phyloP scores from a whole-genome alignment of 495 filamentous ascomycete species.

The Xylaria castorea region DNA sequence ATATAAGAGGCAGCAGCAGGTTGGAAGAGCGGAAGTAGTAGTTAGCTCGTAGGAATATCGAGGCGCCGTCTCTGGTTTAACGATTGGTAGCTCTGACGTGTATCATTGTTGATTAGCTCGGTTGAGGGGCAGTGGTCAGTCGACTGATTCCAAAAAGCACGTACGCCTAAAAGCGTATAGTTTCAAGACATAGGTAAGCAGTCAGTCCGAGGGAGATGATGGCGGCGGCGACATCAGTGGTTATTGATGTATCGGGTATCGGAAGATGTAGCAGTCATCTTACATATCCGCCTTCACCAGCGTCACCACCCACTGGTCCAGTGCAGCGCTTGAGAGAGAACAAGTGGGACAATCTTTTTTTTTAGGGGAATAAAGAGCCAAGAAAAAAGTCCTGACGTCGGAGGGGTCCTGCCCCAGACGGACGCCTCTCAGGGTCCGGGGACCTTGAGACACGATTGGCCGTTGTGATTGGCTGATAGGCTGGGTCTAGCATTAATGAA shows the following conservation, averaged over 20 bases:
- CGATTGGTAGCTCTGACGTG: not conserved
- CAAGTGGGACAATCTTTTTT: not conserved
- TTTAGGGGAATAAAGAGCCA: not conserved
- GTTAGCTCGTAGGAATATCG: not conserved
- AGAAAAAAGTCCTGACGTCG: constrained; percentile 42
- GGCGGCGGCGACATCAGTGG: not conserved
- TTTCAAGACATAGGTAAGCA: not conserved
- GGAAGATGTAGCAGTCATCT: constrained; percentile 43
- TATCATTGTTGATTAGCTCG: not conserved
- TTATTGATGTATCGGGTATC: constrained; percentile 13
- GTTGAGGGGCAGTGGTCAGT: not conserved
- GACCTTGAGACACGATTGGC: not conserved
- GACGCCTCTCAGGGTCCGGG: not conserved
- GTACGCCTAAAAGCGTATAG: constrained; percentile 37
- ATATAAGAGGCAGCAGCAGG: not conserved
- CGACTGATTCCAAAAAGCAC: not conserved
- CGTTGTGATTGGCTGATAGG: not conserved
- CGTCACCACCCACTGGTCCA: not conserved
- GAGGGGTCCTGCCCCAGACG: constrained; percentile 28
- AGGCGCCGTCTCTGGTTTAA: not conserved
- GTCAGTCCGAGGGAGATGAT: not conserved
- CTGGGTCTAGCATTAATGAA: not conserved
- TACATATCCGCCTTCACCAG: constrained; percentile 27
- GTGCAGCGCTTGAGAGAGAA: not conserved
- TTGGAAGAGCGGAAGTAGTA: not conserved